Evolutionary conservation across 2,329 filamentous ascomycete species (phyloP).

Genomic region (Scytalidium lignicola): DNA sequence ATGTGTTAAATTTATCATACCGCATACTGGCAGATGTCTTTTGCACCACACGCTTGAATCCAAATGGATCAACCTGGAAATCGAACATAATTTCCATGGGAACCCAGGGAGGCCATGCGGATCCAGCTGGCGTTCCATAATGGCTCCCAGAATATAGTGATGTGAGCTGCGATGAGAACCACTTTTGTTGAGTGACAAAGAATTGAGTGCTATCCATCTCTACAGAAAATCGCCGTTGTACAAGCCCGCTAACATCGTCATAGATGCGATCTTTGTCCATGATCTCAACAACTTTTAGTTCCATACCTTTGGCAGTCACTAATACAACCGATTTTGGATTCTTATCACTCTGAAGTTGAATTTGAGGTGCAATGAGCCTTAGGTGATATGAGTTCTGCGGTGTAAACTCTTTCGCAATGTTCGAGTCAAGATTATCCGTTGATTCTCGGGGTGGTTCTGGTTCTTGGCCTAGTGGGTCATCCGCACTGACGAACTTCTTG

Average conservation of each 20-base stretch:
- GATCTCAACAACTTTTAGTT: constrained; percentile 93
- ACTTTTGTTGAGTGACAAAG: constrained; percentile 93
- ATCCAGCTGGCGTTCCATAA: constrained; percentile 79
- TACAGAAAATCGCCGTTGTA: constrained; percentile 88
- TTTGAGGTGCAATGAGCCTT: constrained; percentile 91
- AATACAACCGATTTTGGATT: constrained; percentile 95
- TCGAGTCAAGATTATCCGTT: constrained; percentile 61
- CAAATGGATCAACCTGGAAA: constrained; percentile 87
- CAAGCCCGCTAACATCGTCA: constrained; percentile 89
- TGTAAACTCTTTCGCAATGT: constrained; percentile 82
- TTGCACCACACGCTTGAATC: constrained; percentile 96
- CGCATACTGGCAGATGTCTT: constrained; percentile 91
- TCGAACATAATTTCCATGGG: constrained; percentile 98
- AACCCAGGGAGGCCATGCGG: constrained; percentile 96
- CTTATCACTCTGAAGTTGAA: constrained; percentile 97
- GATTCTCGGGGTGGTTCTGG: constrained; percentile 30
- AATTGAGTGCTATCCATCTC: constrained; percentile 98
- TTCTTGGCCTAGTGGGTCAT: constrained; percentile 41
- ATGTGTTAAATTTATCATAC: constrained; percentile 97
- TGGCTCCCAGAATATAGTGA: constrained; percentile 92
- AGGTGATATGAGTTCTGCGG: constrained; percentile 93
- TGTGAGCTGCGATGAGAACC: constrained; percentile 75
- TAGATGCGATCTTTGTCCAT: constrained; percentile 94
- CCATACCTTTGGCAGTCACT: constrained; percentile 96
- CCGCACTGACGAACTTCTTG: constrained; percentile 72